phyloP scores from a whole-genome alignment of 2,329 filamentous ascomycete genomes.

The Pestalotiopsis sp. region DNA sequence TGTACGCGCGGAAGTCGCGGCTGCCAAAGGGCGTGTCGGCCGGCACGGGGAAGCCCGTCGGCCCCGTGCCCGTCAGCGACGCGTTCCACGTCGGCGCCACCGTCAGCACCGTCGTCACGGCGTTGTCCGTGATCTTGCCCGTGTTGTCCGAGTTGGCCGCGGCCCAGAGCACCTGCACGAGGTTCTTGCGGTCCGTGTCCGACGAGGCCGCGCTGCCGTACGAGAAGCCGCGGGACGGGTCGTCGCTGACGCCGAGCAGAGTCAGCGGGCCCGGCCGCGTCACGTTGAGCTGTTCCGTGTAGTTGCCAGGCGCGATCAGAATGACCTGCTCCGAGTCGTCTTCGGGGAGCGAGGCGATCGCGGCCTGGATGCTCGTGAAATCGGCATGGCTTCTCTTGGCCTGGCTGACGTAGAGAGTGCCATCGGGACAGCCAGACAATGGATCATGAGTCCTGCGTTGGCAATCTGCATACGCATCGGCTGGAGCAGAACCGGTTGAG shows the following conservation, averaged over 20 bases:
- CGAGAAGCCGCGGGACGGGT: conserved; percentile 30
- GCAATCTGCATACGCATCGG: conserved; percentile 21
- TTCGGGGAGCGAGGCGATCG: conserved; percentile 39
- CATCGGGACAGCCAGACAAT: conserved; percentile 37
- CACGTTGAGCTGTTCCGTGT: conserved; percentile 65
- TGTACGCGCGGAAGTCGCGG: conserved; percentile 64
- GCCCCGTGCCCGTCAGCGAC: conserved; percentile 60
- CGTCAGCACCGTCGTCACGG: conserved; percentile 60
- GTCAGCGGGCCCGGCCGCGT: conserved; percentile 62
- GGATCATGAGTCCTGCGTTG: conserved; percentile 33
- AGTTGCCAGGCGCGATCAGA: conserved; percentile 59
- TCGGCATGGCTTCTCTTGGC: conserved; percentile 29
- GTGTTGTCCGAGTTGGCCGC: conserved; percentile 49
- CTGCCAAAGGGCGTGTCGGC: conserved; percentile 63
- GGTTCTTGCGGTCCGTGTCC: conserved; percentile 47
- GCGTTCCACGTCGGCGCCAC: conserved; percentile 64
- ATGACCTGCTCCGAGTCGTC: conserved; percentile 51
- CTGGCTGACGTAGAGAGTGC: conserved; percentile 42
- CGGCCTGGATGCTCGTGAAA: conserved; percentile 39
- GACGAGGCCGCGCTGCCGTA: conserved; percentile 29
- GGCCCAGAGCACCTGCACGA: conserved; percentile 59
- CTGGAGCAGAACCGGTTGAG: conserved; percentile 1
- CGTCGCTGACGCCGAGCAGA: conserved; percentile 57
- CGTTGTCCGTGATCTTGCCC: conserved; percentile 54
- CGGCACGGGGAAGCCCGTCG: conserved; percentile 62